Evolutionary conservation across 768 basidiomycete species (phyloP).

Genomic region (button mushroom (Agaricus bisporus)): DNA sequence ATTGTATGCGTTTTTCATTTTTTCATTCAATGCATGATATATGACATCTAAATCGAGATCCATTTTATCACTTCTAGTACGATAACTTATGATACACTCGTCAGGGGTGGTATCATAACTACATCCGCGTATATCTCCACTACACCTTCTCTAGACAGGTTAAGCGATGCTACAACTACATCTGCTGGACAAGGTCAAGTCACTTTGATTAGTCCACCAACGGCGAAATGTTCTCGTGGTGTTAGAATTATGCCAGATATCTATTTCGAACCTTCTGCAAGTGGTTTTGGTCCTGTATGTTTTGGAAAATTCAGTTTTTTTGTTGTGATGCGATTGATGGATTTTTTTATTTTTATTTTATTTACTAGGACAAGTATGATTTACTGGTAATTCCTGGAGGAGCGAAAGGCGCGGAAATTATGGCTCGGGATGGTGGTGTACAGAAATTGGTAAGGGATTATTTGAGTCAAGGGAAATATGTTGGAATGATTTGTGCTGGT

Average conservation of each 20-base stretch:
- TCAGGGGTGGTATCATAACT: slow-evolving; percentile 63
- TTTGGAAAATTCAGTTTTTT: background rate
- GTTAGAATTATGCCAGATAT: slow-evolving; percentile 67
- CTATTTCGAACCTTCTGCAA: slow-evolving; percentile 35
- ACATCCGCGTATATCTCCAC: slow-evolving; percentile 55
- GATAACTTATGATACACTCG: slow-evolving; percentile 76
- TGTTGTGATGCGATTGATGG: background rate
- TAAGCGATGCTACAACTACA: background rate
- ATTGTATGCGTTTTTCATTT: slow-evolving; percentile 43
- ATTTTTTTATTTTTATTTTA: background rate
- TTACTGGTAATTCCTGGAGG: slow-evolving; percentile 74
- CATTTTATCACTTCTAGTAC: slow-evolving; percentile 37
- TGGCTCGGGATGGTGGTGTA: slow-evolving; percentile 52
- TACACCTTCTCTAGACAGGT: background rate
- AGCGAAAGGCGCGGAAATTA: slow-evolving; percentile 69
- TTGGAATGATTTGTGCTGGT: slow-evolving; percentile 89
- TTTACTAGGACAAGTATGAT: slow-evolving; percentile 56
- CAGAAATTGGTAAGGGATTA: slow-evolving; percentile 59
- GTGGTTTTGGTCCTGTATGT: slow-evolving; percentile 40
- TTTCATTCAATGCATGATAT: no score
- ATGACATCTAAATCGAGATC: no score
- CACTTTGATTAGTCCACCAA: slow-evolving; percentile 29
- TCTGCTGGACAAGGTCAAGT: background rate
- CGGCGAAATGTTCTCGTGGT: slow-evolving; percentile 64
- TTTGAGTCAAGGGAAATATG: slow-evolving; percentile 45